These are phyloP conservation scores for Russula emetica DNA, from an alignment of 768 basidiomycete genomes.

Conservation along the genomic window DNA sequence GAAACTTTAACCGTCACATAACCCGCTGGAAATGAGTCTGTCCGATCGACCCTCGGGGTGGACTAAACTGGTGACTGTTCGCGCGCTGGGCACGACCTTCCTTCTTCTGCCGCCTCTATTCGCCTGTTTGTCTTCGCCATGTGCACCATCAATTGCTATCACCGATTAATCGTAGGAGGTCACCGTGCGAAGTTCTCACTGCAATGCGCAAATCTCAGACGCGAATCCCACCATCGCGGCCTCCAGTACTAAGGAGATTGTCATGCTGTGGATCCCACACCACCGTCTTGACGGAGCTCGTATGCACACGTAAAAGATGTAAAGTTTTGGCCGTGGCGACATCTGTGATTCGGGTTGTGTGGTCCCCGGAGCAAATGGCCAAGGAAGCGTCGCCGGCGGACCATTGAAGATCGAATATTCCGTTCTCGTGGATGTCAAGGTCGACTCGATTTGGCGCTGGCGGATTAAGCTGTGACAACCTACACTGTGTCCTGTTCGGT, in stretches of 20 bases:
- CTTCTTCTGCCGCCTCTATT: slow-evolving; percentile 37
- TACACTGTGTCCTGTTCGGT: slow-evolving; percentile 70
- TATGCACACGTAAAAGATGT: slow-evolving; percentile 54
- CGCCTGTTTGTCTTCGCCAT: slow-evolving; percentile 41
- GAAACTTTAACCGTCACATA: slow-evolving; percentile 68
- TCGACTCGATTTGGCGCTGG: slow-evolving; percentile 53
- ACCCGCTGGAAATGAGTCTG: slow-evolving; percentile 64
- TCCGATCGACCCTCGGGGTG: slow-evolving; percentile 53
- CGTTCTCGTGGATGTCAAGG: slow-evolving; percentile 60
- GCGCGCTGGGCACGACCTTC: slow-evolving; percentile 39
- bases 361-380: slow-evolving; percentile 71
- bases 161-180: slow-evolving; percentile 45
- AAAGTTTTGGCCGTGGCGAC: slow-evolving; percentile 42
- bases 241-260: slow-evolving; percentile 60
- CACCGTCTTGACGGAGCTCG: slow-evolving; percentile 66
- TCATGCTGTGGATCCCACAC: slow-evolving; percentile 61
- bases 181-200: slow-evolving; percentile 26
- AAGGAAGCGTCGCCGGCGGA: slow-evolving; percentile 52
- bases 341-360: slow-evolving; percentile 52
- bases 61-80: slow-evolving; percentile 65
- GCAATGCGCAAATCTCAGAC: slow-evolving; percentile 66
- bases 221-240: slow-evolving; percentile 67
- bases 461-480: not conserved
- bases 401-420: slow-evolving; percentile 76
- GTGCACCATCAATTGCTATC: slow-evolving; percentile 52